These are phyloP conservation scores for Alternaria sp. DNA, from an alignment of 2,329 filamentous ascomycete genomes.

Conservation along the genomic window DNA sequence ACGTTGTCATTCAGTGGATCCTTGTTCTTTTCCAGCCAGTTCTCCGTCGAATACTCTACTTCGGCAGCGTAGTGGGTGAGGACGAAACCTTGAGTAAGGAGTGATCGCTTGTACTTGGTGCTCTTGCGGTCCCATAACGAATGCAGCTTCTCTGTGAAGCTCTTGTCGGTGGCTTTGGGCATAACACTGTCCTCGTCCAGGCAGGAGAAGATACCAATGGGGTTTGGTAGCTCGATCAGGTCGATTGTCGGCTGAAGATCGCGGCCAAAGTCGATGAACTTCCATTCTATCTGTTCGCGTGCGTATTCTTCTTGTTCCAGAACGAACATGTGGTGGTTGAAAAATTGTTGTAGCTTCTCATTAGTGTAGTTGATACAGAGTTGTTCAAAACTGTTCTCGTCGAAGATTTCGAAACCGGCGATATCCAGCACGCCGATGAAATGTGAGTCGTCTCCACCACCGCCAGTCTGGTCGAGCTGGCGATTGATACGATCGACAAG, in stretches of 20 bases:
- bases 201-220: slow-evolving; percentile 98
- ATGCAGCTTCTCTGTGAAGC: slow-evolving; percentile 97
- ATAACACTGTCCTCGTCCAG: slow-evolving; percentile 98
- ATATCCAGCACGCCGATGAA: slow-evolving; percentile 99
- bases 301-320: slow-evolving; percentile 98
- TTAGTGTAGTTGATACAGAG: slow-evolving; percentile 99
- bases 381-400: slow-evolving; percentile 98
- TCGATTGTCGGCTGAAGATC: slow-evolving; percentile 98
- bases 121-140: slow-evolving; percentile 96
- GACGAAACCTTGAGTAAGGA: slow-evolving; percentile 89
- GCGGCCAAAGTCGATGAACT: slow-evolving; percentile 98
- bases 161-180: slow-evolving; percentile 97
- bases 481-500: slow-evolving; percentile 90
- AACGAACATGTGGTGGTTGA: slow-evolving; percentile 99
- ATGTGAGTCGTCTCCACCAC: slow-evolving; percentile 83
- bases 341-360: slow-evolving; percentile 98
- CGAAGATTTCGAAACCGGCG: slow-evolving; percentile 98
- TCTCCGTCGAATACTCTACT: slow-evolving; percentile 93
- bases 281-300: slow-evolving; percentile 97
- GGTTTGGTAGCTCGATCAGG: slow-evolving; percentile 92
- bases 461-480: slow-evolving; percentile 85
- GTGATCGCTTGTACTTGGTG: slow-evolving; percentile 86
- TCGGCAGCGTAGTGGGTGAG: slow-evolving; percentile 97
- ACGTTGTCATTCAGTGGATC: slow-evolving; percentile 97
- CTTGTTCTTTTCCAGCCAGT: slow-evolving; percentile 99